These are phyloP conservation scores for Cryoendolithus antarcticus DNA, from an alignment of 2,329 filamentous ascomycete genomes.

Conservation along the genomic window DNA sequence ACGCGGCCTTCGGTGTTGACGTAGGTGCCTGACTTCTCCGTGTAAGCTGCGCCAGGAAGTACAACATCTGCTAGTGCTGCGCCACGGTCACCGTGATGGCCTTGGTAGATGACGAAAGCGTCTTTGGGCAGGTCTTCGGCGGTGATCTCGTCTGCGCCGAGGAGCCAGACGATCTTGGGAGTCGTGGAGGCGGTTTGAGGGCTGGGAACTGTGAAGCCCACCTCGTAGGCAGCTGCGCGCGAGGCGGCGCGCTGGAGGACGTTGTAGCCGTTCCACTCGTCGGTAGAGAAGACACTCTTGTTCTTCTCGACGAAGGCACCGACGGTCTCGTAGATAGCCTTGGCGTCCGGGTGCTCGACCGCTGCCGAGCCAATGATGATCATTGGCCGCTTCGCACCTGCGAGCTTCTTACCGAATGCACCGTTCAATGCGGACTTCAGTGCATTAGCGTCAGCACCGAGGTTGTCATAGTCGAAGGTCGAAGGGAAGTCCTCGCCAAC, in stretches of 20 bases:
- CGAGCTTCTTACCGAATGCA: slow-evolving; percentile 84
- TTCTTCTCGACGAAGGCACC: slow-evolving; percentile 90
- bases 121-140: slow-evolving; percentile 84
- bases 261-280: slow-evolving; percentile 96
- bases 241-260: slow-evolving; percentile 89
- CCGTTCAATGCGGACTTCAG: slow-evolving; percentile 79
- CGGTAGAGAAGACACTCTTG: slow-evolving; percentile 70
- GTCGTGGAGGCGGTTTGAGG: slow-evolving; percentile 67
- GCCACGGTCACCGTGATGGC: slow-evolving; percentile 89
- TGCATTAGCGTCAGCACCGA: slow-evolving; percentile 65
- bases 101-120: slow-evolving; percentile 94
- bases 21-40: slow-evolving; percentile 91
- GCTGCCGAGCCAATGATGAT: slow-evolving; percentile 90
- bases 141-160: slow-evolving; percentile 84
- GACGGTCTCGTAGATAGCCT: slow-evolving; percentile 84
- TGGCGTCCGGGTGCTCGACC: slow-evolving; percentile 80
- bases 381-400: slow-evolving; percentile 82
- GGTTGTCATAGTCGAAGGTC: slow-evolving; percentile 89
- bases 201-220: slow-evolving; percentile 85
- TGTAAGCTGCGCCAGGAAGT: slow-evolving; percentile 89
- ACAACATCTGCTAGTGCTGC: slow-evolving; percentile 89
- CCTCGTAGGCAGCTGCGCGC: slow-evolving; percentile 83
- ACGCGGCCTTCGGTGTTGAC: slow-evolving; percentile 96
- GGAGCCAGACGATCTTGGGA: slow-evolving; percentile 92
- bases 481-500: slow-evolving; percentile 86